Conservation (phyloP, 257 asterid species). For the Plantago ovata region DNA sequence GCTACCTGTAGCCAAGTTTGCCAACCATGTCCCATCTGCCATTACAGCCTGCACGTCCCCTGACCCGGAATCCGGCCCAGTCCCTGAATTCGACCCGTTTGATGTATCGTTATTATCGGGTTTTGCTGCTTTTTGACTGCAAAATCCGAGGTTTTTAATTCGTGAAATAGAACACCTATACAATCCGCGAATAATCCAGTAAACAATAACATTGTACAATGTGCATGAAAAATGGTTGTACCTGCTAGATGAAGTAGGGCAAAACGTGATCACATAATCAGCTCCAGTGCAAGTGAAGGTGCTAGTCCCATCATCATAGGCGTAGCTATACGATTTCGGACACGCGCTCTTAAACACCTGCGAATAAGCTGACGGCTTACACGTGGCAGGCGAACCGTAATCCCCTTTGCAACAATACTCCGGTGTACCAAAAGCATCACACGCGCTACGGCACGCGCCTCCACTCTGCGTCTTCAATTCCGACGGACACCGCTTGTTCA, state of each 20-base stretch:
- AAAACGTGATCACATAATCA: constrained; percentile 64
- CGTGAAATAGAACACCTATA: no score
- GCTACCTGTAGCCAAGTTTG: constrained; percentile 63
- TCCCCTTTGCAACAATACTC: constrained; percentile 68
- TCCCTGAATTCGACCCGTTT: constrained; percentile 22
- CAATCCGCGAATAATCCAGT: no score
- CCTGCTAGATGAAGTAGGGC: constrained; percentile 40
- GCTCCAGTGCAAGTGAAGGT: constrained; percentile 70
- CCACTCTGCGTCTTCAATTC: constrained; percentile 51
- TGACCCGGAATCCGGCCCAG: constrained; percentile 32
- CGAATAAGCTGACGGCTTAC: constrained; percentile 62
- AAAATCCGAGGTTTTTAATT: no score
- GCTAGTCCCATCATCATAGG: constrained; percentile 67
- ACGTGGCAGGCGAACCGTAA: constrained; percentile 56
- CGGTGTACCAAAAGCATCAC: constrained; percentile 58
- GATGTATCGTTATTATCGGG: constrained; percentile 27
- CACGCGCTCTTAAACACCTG: constrained; percentile 66
- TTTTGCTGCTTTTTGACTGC: constrained; percentile 42
- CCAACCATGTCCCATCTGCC: constrained; percentile 75
- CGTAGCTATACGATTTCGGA: constrained; percentile 72
- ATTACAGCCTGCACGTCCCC: constrained; percentile 39
- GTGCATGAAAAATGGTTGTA: constrained; percentile 19
- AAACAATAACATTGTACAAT: no score
- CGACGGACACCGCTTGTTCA: constrained; percentile 54
- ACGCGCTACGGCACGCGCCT: constrained; percentile 74